Percentiles rank a stretch among this genome's conserved stretches.
Conservation (phyloP, 345 rosid species). For the Populus pruinosa region DNA sequence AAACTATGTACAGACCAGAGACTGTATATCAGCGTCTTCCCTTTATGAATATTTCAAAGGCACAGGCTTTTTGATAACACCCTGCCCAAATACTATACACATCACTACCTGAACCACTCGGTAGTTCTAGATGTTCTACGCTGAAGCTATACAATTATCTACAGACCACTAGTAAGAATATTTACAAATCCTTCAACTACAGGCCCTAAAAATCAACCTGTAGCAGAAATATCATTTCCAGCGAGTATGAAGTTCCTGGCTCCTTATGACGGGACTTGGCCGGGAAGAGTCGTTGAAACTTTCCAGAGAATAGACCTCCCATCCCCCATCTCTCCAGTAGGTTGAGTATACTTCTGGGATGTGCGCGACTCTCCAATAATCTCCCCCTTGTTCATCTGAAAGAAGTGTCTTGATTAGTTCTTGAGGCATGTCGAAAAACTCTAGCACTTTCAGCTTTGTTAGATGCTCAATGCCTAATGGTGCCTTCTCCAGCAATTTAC, state of each 20-base stretch:
- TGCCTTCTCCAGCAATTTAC: constrained; percentile 21
- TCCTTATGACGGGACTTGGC: constrained; percentile 9
- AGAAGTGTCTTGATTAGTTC: constrained; percentile 23
- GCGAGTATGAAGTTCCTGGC: constrained; percentile 16
- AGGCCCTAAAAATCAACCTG: neutral
- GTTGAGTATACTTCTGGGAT: constrained; percentile 18
- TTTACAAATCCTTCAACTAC: neutral
- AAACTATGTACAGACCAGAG: too few relatives aligned
- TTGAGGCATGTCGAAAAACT: constrained; percentile 32
- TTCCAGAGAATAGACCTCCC: constrained; percentile 30
- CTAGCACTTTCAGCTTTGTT: constrained; percentile 25
- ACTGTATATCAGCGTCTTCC: too few relatives aligned
- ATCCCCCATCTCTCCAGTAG: constrained; percentile 30
- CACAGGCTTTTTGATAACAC: too few relatives aligned
- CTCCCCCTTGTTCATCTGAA: neutral
- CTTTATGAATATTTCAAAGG: too few relatives aligned
- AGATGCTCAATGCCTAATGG: constrained; percentile 33
- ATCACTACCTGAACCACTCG: too few relatives aligned
- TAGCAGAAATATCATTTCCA: constrained; percentile 12
- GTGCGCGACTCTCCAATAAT: constrained; percentile 8
- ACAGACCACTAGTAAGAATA: too few relatives aligned
- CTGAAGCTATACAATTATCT: neutral
- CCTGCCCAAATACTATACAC: too few relatives aligned
- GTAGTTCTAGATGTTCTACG: neutral
- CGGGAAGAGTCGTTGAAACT: neutral